Evolutionary conservation across 768 basidiomycete genomes (phyloP).

Genomic region (Amanita exitialis): DNA sequence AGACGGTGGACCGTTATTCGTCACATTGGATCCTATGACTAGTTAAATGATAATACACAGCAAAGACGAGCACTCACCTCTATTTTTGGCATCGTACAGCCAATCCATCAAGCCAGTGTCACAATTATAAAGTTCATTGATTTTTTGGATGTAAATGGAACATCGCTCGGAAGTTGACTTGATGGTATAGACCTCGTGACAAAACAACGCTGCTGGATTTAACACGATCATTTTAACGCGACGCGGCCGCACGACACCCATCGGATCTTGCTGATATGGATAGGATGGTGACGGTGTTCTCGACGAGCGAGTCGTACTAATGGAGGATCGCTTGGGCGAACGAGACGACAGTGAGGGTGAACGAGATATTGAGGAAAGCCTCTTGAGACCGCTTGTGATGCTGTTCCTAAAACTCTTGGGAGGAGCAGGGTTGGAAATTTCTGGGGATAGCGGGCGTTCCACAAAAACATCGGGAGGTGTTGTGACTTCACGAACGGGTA

Average conservation of each 20-base stretch:
- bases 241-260: constrained; percentile 4
- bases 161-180: constrained; percentile 59
- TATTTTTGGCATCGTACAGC: constrained; percentile 45
- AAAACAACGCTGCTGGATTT: constrained; percentile 63
- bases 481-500: not conserved
- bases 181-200: constrained; percentile 48
- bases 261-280: constrained; percentile 12
- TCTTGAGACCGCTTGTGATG: constrained; percentile 33
- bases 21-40: constrained; percentile 5
- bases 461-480: not conserved
- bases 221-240: constrained; percentile 19
- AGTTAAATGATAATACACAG: not conserved
- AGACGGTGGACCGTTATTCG: constrained; percentile 18
- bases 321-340: constrained; percentile 23
- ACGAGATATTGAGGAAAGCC: constrained; percentile 52
- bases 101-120: constrained; percentile 77
- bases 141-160: constrained; percentile 66
- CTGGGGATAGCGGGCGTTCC: not conserved
- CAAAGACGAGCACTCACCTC: constrained; percentile 31
- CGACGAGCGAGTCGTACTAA: constrained; percentile 23
- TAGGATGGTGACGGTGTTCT: constrained; percentile 27
- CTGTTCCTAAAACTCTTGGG: constrained; percentile 41
- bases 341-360: constrained; percentile 52
- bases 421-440: constrained; percentile 25
- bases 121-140: constrained; percentile 67